phyloP scores from a whole-genome alignment of 805 yeast genomes.

The Sugiyamaella chiloensis region DNA sequence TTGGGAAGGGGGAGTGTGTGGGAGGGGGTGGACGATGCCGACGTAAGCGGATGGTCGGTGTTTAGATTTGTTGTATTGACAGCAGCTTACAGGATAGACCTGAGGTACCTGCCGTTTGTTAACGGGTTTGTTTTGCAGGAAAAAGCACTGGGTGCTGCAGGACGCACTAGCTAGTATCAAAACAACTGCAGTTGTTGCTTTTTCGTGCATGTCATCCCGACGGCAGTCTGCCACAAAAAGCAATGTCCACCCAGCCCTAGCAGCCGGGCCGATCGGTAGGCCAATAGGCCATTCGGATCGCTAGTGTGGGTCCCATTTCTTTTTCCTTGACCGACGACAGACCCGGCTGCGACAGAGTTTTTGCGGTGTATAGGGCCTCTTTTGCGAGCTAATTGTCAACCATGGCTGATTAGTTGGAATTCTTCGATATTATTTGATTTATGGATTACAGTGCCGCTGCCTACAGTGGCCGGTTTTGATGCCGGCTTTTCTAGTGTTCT shows the following conservation, averaged over 20 bases:
- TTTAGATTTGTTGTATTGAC: constrained; percentile 7
- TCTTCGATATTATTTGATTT: too few species aligned
- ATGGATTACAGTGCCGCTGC: neutral
- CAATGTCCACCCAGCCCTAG: neutral
- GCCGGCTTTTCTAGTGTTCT: too few species aligned
- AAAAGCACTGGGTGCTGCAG: neutral
- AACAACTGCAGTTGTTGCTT: neutral
- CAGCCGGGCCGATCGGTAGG: constrained; percentile 5
- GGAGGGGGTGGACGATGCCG: constrained; percentile 4
- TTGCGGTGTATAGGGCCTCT: neutral
- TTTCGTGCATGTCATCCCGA: neutral
- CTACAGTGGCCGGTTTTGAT: too few species aligned
- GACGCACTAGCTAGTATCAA: neutral
- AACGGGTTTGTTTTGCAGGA: neutral
- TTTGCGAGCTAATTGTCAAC: neutral
- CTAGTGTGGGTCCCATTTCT: neutral
- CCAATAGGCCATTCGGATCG: neutral
- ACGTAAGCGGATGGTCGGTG: constrained; percentile 6
- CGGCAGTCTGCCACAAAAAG: neutral
- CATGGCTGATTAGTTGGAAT: too few species aligned
- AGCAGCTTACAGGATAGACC: neutral
- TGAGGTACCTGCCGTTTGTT: constrained; percentile 2
- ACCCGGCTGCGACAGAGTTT: neutral
- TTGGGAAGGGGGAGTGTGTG: constrained; percentile 2
- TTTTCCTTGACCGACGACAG: neutral